These are phyloP conservation scores for Curvularia hawaiiensis DNA, from an alignment of 2,329 filamentous ascomycete species.

Conservation along the genomic window DNA sequence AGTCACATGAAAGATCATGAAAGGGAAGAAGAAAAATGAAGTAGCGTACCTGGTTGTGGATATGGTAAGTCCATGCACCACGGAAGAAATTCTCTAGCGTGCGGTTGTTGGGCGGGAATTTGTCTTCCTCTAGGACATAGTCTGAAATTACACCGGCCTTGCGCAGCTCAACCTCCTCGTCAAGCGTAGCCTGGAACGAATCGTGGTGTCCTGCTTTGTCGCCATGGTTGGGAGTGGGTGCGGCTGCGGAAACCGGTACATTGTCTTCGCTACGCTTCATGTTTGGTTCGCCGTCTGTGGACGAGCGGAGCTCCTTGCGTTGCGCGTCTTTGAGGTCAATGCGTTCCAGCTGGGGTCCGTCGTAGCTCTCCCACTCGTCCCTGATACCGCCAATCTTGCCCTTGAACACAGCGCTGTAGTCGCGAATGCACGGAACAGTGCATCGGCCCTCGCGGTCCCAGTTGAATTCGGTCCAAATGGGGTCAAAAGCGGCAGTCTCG, in stretches of 20 bases:
- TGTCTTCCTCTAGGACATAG: slow-evolving; percentile 57
- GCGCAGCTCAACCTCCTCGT: slow-evolving; percentile 49
- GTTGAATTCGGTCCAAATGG: slow-evolving; percentile 63
- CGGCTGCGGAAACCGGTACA: slow-evolving; percentile 35
- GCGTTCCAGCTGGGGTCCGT: slow-evolving; percentile 50
- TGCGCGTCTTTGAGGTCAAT: slow-evolving; percentile 39
- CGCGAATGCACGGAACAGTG: slow-evolving; percentile 60
- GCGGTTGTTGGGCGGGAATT: slow-evolving; percentile 61
- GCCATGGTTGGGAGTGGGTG: slow-evolving; percentile 27
- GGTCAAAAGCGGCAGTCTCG: slow-evolving; percentile 62
- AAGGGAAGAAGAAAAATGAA: not conserved
- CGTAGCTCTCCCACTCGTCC: slow-evolving; percentile 61
- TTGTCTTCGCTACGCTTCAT: slow-evolving; percentile 29
- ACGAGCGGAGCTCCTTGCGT: slow-evolving; percentile 33
- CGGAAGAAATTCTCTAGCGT: slow-evolving; percentile 62
- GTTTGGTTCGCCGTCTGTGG: not conserved
- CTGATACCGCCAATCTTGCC: slow-evolving; percentile 52
- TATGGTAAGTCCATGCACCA: slow-evolving; percentile 63
- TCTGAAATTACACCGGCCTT: slow-evolving; percentile 49
- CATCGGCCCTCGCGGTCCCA: slow-evolving; percentile 59
- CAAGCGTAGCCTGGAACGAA: slow-evolving; percentile 48
- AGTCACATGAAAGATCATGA: not conserved
- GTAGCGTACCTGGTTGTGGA: slow-evolving; percentile 60
- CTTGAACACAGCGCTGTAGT: slow-evolving; percentile 60
- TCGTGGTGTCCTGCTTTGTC: slow-evolving; percentile 33